Conservation (phyloP, 257 asterid species). For the Solanum infundibuliforme region DNA sequence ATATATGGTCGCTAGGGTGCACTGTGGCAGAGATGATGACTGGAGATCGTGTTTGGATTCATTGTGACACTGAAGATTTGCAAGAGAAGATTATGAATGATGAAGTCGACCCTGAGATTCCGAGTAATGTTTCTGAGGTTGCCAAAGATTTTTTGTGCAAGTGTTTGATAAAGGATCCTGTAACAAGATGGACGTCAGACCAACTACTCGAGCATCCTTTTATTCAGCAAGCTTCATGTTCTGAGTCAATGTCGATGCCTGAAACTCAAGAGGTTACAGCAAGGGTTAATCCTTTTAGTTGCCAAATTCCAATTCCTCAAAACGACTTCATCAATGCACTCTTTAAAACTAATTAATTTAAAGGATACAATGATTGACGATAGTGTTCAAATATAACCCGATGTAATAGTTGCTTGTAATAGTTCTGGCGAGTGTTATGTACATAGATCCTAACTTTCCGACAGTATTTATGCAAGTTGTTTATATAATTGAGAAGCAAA, state of each 20-base stretch:
- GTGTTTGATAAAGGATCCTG: neutral
- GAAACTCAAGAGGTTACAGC: neutral
- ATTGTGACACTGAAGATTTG: neutral
- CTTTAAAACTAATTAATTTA: neutral
- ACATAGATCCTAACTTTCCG: no score
- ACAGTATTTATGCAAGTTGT: no score
- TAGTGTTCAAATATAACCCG: neutral
- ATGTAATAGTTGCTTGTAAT: no score
- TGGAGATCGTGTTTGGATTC: neutral
- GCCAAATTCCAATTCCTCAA: neutral
- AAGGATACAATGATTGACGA: neutral
- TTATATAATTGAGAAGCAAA: neutral
- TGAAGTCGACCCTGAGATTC: neutral
- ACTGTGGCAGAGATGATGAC: neutral
- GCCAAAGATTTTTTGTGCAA: neutral
- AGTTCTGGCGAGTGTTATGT: no score
- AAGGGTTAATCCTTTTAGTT: neutral
- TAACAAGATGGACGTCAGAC: constrained; percentile 1
- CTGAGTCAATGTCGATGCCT: neutral
- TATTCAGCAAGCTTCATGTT: neutral
- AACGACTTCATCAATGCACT: neutral
- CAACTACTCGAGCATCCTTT: neutral
- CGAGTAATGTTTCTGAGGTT: neutral
- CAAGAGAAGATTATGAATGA: neutral
- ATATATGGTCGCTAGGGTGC: neutral